Percentiles rank a stretch among this genome's conserved stretches.
These are phyloP conservation scores for Penicillium olsonii DNA, from an alignment of 2,329 filamentous ascomycete genomes.

Conservation along the genomic window DNA sequence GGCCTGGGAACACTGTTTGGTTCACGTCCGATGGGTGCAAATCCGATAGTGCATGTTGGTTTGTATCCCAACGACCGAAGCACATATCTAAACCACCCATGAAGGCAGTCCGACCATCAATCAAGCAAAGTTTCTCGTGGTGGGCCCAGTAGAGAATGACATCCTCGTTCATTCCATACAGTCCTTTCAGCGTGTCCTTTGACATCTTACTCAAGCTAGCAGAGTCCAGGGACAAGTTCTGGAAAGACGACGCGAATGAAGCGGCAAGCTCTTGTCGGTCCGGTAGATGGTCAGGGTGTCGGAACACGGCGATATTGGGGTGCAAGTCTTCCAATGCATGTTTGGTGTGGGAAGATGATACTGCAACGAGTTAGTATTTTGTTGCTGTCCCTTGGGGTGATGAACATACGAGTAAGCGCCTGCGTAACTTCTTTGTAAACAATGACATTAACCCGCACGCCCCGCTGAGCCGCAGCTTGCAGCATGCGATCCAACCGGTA, in stretches of 20 bases:
- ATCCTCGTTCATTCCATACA: constrained; percentile 81
- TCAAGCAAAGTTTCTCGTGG: constrained; percentile 83
- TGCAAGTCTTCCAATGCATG: constrained; percentile 74
- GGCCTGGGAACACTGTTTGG: constrained; percentile 78
- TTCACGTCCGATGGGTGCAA: constrained; percentile 77
- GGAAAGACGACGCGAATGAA: constrained; percentile 56
- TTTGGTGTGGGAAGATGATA: constrained; percentile 74
- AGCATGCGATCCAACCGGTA: constrained; percentile 85
- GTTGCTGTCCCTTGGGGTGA: constrained; percentile 21
- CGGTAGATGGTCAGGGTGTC: constrained; percentile 85
- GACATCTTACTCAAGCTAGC: constrained; percentile 65
- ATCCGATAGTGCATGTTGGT: constrained; percentile 81
- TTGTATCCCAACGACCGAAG: constrained; percentile 87
- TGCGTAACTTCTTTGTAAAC: constrained; percentile 91
- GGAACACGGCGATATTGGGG: constrained; percentile 82
- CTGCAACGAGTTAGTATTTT: constrained; percentile 33
- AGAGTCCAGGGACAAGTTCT: constrained; percentile 57
- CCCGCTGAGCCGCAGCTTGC: constrained; percentile 76
- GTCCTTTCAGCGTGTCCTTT: constrained; percentile 69
- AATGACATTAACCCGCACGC: constrained; percentile 80
- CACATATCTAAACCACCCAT: constrained; percentile 91
- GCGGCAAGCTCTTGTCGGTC: constrained; percentile 68
- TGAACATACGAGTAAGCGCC: constrained; percentile 71
- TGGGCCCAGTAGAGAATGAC: constrained; percentile 90
- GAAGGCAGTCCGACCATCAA: constrained; percentile 79